Conservation (phyloP, 75 land plant genomes). For the Cupressus sempervirens region DNA sequence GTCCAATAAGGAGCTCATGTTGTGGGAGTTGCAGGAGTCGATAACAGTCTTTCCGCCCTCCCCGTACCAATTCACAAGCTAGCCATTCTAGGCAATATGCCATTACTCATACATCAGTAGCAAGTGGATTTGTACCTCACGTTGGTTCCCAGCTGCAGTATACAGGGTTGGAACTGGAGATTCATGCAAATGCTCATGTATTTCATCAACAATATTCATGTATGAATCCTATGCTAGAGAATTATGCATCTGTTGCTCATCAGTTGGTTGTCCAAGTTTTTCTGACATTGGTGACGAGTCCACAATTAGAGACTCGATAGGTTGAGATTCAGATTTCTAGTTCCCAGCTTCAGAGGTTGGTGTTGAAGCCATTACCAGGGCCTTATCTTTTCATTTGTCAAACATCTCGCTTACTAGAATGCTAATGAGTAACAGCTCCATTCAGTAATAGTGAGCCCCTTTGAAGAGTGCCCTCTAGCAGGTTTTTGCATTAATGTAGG, state of each 20-base stretch:
- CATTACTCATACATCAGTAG: too few relatives aligned
- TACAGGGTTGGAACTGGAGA: slow-evolving; percentile 31
- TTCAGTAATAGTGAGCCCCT: slow-evolving; percentile 23
- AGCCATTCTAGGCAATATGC: too few relatives aligned
- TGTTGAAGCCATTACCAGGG: slow-evolving; percentile 14
- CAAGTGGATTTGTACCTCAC: too few relatives aligned
- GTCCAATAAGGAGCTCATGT: too few relatives aligned
- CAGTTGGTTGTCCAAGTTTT: slow-evolving; percentile 13
- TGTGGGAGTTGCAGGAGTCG: too few relatives aligned
- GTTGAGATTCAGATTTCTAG: slow-evolving; percentile 16
- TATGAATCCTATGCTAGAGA: slow-evolving; percentile 22
- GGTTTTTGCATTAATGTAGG: slow-evolving; percentile 21
- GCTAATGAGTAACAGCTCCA: slow-evolving; percentile 15
- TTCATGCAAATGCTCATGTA: slow-evolving; percentile 24
- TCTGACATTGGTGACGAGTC: background rate
- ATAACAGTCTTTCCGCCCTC: too few relatives aligned
- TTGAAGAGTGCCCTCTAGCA: slow-evolving; percentile 14
- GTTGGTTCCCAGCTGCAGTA: too few relatives aligned
- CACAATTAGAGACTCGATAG: background rate
- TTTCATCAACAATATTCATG: slow-evolving; percentile 27
- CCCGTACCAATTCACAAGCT: too few relatives aligned
- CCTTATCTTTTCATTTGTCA: slow-evolving; percentile 39
- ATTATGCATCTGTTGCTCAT: slow-evolving; percentile 25
- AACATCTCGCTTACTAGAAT: slow-evolving; percentile 20
- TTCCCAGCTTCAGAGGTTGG: slow-evolving; percentile 8